Evolutionary conservation across 192 early-diverging fungal species (phyloP).

Genomic region (Globomyces pollinis-pini): DNA sequence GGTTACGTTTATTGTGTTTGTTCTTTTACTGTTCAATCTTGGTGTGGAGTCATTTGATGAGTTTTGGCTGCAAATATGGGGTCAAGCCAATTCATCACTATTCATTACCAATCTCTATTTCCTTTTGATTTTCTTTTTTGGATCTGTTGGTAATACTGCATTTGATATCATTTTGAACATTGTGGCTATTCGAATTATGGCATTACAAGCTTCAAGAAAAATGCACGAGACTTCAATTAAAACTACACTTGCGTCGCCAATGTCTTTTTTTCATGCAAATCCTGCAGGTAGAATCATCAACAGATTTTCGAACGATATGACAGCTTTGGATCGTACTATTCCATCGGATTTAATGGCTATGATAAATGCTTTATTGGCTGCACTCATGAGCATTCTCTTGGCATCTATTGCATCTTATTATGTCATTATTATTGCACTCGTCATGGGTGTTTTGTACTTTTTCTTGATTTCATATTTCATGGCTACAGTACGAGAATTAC

Average conservation of each 20-base stretch:
- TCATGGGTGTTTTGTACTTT: conserved; percentile 16
- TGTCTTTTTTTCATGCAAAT: conserved; percentile 64
- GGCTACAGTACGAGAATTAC: conserved; percentile 24
- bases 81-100: too few species aligned
- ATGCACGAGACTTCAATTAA: conserved; percentile 60
- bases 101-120: background rate
- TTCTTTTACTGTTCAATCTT: too few species aligned
- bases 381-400: background rate
- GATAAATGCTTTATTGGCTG: conserved; percentile 13
- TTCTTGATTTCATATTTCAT: conserved; percentile 20
- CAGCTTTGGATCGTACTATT: conserved; percentile 55
- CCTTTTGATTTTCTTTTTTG: background rate
- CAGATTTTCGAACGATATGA: conserved; percentile 50
- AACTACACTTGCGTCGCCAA: conserved; percentile 57
- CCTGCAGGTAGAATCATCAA: conserved; percentile 57
- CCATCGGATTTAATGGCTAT: conserved; percentile 41
- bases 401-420: conserved; percentile 42
- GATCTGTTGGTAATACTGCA: background rate
- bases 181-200: conserved; percentile 43
- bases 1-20: background rate
- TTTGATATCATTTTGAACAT: background rate
- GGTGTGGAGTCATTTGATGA: too few species aligned
- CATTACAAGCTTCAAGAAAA: conserved; percentile 45
- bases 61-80: too few species aligned
- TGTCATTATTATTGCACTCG: conserved; percentile 39